A percentile compares a stretch with the other conserved stretches of the same genome.
phyloP scores from a whole-genome alignment of 768 basidiomycete genomes.

The Boletus huronensis region DNA sequence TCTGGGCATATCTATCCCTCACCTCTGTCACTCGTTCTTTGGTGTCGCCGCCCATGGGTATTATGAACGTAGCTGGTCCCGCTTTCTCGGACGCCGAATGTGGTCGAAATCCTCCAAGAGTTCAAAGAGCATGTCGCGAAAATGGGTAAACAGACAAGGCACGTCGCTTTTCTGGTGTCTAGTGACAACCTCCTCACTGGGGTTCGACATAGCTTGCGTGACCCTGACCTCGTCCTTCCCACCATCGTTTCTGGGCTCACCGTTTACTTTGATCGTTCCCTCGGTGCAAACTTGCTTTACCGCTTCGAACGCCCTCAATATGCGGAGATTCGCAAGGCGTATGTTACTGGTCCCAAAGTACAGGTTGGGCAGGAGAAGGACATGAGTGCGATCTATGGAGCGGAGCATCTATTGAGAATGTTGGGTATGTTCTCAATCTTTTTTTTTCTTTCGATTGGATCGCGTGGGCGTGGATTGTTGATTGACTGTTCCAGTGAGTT shows the following conservation, averaged over 20 bases:
- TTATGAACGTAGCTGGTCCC: constrained; percentile 64
- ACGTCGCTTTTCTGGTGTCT: constrained; percentile 18
- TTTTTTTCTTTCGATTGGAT: background rate
- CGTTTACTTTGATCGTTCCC: constrained; percentile 90
- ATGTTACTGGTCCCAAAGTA: constrained; percentile 71
- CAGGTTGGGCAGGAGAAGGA: constrained; percentile 68
- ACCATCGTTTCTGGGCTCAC: constrained; percentile 84
- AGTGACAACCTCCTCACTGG: background rate
- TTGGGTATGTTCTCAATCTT: constrained; percentile 58
- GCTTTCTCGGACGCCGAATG: constrained; percentile 76
- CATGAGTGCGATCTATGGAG: constrained; percentile 90
- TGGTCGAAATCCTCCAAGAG: constrained; percentile 70
- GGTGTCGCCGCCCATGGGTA: background rate
- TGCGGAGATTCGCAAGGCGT: constrained; percentile 67
- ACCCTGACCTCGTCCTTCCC: constrained; percentile 65
- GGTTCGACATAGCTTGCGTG: constrained; percentile 49
- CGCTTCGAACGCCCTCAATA: constrained; percentile 96
- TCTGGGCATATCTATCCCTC: background rate
- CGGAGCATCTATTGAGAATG: constrained; percentile 90
- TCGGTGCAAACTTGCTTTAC: constrained; percentile 88
- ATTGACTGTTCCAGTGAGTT: constrained; percentile 60
- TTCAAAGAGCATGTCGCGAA: constrained; percentile 65
- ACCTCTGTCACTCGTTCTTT: background rate
- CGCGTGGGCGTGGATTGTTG: constrained; percentile 1
- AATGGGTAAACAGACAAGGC: constrained; percentile 47